A percentile compares a stretch with the other conserved stretches of the same genome.
phyloP scores from a whole-genome alignment of 148 eudicot genomes.

The Spergularia bocconei region DNA sequence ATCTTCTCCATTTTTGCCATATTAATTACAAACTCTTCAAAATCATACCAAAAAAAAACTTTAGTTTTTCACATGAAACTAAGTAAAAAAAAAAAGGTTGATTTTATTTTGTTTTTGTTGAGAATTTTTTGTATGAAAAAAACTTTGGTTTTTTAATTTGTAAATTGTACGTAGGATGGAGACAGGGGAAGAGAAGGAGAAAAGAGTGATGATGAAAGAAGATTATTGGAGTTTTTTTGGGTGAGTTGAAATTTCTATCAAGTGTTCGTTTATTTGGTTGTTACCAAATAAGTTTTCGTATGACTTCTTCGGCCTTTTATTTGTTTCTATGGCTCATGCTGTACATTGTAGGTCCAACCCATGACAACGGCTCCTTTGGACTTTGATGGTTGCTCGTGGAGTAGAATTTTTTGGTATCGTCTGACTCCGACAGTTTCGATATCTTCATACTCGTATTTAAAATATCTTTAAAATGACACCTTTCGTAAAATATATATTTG shows the following conservation, averaged over 20 bases:
- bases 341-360: too few relatives aligned
- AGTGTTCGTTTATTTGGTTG: background rate
- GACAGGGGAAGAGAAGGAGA: background rate
- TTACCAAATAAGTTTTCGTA: too few relatives aligned
- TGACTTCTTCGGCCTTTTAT: background rate
- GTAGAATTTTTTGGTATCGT: too few relatives aligned
- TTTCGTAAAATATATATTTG: too few relatives aligned
- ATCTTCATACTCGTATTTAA: too few relatives aligned
- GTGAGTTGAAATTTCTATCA: slow-evolving; percentile 15
- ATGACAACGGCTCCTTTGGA: too few relatives aligned
- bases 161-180: background rate
- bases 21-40: background rate
- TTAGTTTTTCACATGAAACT: background rate
- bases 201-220: slow-evolving; percentile 2
- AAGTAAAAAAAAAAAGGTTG: background rate
- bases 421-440: too few relatives aligned
- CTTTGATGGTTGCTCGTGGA: too few relatives aligned
- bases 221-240: background rate
- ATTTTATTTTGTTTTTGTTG: background rate
- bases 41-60: background rate
- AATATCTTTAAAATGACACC: too few relatives aligned
- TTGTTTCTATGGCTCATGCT: background rate
- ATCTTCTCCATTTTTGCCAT: slow-evolving; percentile 41
- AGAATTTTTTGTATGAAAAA: background rate
- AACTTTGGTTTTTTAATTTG: background rate